Percentiles rank a stretch among this genome's conserved stretches.
Evolutionary conservation across 768 basidiomycete genomes (phyloP).

Genomic region (Trametes cingulata): DNA sequence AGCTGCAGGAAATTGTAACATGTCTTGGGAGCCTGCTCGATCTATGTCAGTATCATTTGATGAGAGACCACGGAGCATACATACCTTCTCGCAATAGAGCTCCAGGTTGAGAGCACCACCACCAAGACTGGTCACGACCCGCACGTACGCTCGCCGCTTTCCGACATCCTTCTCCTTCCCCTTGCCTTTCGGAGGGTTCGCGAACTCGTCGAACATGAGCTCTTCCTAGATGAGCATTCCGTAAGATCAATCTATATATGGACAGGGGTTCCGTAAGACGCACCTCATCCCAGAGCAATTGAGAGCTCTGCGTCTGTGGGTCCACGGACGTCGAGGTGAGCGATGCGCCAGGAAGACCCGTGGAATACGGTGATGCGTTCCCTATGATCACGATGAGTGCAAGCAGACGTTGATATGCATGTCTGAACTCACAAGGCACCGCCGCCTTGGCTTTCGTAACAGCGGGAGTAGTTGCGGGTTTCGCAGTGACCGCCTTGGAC

Average conservation of each 20-base stretch:
- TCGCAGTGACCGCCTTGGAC: slow-evolving; percentile 36
- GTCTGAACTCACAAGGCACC: slow-evolving; percentile 56
- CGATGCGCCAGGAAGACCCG: slow-evolving; percentile 87
- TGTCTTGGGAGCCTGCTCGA: slow-evolving; percentile 85
- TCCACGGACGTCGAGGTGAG: slow-evolving; percentile 92
- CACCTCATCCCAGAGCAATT: slow-evolving; percentile 94
- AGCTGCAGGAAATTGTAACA: slow-evolving; percentile 98
- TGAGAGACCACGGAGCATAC: not conserved
- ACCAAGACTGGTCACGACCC: slow-evolving; percentile 94
- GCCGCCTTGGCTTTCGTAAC: slow-evolving; percentile 53
- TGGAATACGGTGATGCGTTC: slow-evolving; percentile 92
- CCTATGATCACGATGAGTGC: slow-evolving; percentile 42
- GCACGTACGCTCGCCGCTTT: slow-evolving; percentile 90
- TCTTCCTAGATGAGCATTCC: slow-evolving; percentile 66
- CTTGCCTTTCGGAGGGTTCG: slow-evolving; percentile 77
- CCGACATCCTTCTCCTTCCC: slow-evolving; percentile 93
- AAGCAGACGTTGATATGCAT: not conserved
- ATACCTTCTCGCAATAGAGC: slow-evolving; percentile 87
- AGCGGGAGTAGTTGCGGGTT: slow-evolving; percentile 33
- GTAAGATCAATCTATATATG: not conserved
- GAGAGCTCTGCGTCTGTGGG: slow-evolving; percentile 67
- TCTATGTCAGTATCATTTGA: not conserved
- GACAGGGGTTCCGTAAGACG: slow-evolving; percentile 13
- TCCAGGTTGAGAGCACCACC: slow-evolving; percentile 81
- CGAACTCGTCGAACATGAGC: slow-evolving; percentile 95